These are phyloP conservation scores for Cystofilobasidium capitatum DNA, from an alignment of 768 basidiomycete species.

Conservation along the genomic window DNA sequence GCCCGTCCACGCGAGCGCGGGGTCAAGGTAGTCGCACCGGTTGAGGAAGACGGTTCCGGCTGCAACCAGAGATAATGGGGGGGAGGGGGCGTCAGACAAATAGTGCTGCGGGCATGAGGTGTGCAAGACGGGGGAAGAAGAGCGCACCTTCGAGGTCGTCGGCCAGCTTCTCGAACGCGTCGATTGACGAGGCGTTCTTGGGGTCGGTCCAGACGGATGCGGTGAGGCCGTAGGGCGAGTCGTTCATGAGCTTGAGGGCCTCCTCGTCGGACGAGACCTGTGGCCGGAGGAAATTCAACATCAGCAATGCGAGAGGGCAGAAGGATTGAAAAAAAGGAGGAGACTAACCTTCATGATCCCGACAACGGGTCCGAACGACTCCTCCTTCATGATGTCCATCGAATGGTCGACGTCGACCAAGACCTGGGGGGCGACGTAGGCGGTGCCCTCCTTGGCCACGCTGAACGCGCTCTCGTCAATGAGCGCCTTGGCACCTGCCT, in stretches of 20 bases:
- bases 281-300: not conserved
- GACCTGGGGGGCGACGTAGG: conserved; percentile 86
- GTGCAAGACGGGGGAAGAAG: not conserved
- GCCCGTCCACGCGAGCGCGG: conserved; percentile 87
- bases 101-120: not conserved
- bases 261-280: conserved; percentile 77
- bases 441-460: conserved; percentile 58
- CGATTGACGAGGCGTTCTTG: conserved; percentile 50
- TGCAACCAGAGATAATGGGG: not conserved
- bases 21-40: conserved; percentile 84
- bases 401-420: conserved; percentile 80
- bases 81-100: not conserved
- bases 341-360: conserved; percentile 78
- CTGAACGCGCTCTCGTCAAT: conserved; percentile 53
- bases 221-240: conserved; percentile 88
- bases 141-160: conserved; percentile 54
- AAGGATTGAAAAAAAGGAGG: not conserved
- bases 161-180: conserved; percentile 60
- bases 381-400: conserved; percentile 86
- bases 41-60: conserved; percentile 90
- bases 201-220: conserved; percentile 87
- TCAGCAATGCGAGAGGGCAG: not conserved
- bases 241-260: conserved; percentile 86
- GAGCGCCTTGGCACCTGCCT: conserved; percentile 67
- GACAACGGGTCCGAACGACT: conserved; percentile 82